phyloP scores from a whole-genome alignment of 129 eudicot species.

The Escallonia herrerae region DNA sequence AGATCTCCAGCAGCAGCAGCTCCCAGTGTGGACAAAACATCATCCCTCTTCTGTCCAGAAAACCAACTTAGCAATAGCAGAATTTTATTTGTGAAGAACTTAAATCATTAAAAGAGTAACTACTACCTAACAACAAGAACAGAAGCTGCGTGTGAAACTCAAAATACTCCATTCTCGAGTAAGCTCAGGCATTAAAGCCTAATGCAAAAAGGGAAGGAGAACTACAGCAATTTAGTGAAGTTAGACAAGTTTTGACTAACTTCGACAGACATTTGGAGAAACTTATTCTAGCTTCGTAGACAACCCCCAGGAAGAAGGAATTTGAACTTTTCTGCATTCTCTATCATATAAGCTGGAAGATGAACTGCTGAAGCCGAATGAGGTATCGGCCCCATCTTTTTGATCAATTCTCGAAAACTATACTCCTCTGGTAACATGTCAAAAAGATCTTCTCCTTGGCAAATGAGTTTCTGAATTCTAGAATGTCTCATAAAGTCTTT shows the following conservation, averaged over 20 bases:
- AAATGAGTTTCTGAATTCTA: constrained; percentile 66
- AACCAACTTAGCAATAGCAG: not conserved
- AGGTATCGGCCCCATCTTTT: constrained; percentile 90
- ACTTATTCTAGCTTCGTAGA: constrained; percentile 17
- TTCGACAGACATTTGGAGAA: constrained; percentile 6
- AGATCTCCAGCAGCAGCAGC: not conserved
- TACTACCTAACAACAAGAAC: too few relatives aligned
- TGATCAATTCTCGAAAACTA: constrained; percentile 60
- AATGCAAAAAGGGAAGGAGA: not conserved
- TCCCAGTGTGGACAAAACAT: not conserved
- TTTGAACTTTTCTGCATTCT: constrained; percentile 74
- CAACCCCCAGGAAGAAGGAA: constrained; percentile 96
- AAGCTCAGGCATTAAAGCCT: not conserved
- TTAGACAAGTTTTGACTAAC: not conserved
- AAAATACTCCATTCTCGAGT: not conserved
- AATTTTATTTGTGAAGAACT: too few relatives aligned
- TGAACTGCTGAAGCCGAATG: constrained; percentile 85
- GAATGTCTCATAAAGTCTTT: constrained; percentile 40
- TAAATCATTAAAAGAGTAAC: too few relatives aligned
- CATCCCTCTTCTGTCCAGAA: constrained; percentile 2
- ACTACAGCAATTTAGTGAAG: not conserved
- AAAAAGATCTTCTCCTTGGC: constrained; percentile 76
- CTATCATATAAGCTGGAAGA: constrained; percentile 72
- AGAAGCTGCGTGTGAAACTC: too few relatives aligned
- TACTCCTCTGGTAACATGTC: constrained; percentile 96